Conservation (phyloP, 2,329 filamentous ascomycete genomes). For the Penicillium sp. region DNA sequence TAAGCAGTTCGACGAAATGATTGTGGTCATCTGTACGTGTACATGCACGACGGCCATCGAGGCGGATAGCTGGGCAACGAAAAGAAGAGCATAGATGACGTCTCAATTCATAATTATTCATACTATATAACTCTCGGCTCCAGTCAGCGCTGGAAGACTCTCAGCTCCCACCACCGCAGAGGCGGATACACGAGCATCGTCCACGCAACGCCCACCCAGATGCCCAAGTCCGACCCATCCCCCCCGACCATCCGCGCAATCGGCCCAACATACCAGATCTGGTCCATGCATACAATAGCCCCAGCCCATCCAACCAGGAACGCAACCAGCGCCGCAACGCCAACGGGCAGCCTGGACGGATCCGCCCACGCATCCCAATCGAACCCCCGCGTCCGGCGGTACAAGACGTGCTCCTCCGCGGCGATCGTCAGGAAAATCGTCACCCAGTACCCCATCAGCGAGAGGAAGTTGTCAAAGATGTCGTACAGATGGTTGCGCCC, state of each 20-base stretch:
- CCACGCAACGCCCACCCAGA: constrained; percentile 27
- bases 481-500: constrained; percentile 37
- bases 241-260: constrained; percentile 32
- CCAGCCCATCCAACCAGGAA: constrained; percentile 33
- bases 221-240: constrained; percentile 20
- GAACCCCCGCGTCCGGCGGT: constrained; percentile 36
- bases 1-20: too few relatives aligned
- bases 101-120: too few relatives aligned
- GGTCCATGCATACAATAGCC: constrained; percentile 32
- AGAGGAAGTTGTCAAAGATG: constrained; percentile 41
- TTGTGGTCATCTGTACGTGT: too few relatives aligned
- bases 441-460: constrained; percentile 44
- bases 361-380: constrained; percentile 39
- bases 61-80: too few relatives aligned
- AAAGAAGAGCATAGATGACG: too few relatives aligned
- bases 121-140: too few relatives aligned
- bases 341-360: constrained; percentile 33
- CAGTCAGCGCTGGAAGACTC: constrained; percentile 16
- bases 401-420: constrained; percentile 40
- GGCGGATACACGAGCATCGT: constrained; percentile 26
- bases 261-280: constrained; percentile 32
- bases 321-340: constrained; percentile 33
- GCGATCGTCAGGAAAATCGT: constrained; percentile 37
- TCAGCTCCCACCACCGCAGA: constrained; percentile 27
- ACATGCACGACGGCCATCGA: too few relatives aligned